Base-by-base conservation (phyloP, 2,329 filamentous ascomycete genomes). In the Cladosporium sp. region DNA sequence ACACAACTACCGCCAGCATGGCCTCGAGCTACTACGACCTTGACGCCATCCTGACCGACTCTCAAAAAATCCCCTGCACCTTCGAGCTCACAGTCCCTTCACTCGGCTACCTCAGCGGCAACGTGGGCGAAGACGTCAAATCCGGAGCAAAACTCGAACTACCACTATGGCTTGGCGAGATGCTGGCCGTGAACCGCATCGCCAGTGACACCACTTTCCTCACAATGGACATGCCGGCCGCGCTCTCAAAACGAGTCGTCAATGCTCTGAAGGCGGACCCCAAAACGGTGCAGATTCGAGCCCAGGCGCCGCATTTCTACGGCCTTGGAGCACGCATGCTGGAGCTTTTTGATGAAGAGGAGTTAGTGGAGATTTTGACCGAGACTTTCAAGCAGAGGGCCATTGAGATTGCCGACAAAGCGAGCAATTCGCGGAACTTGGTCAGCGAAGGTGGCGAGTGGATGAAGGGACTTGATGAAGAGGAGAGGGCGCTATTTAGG, bases 21-120 rank as follows among this genome's bases (percentile, higher is more conserved):
- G 72, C 90, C 11, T 64, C 61, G 14, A 55, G 61, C 44, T 96
- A 96, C 83, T 96, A 95, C 83, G 89, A 93, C 77, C 87, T 94
- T 66, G 90, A 93, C 73, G 86, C 90, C 68, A 95, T 96, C 80
- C 85, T 95, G 54, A 95, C 92, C 11, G 92, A 95, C 77, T 88
- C 91, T 59, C 92, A 93, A 89, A 98, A 97, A 91, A 87, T 97
- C 36, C 94, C 95, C 49, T 97, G 93, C 82, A 96, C 91, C 61
- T 97, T 98, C 80, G 91, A 97, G 75, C 87, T 97, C 74, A 91
- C 94, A 67, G 89, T 97, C 36, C 90, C 93, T 24, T 89, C 91
- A 65, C 87, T 98, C 55, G 93, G 93, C 71, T 92, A 96, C 77
- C 85, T 99, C 67, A 93, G 96, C 80, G 93, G 93, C 74, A 94